phyloP scores from a whole-genome alignment of 2,329 filamentous ascomycete species.

The Pseudocercospora eumusae region DNA sequence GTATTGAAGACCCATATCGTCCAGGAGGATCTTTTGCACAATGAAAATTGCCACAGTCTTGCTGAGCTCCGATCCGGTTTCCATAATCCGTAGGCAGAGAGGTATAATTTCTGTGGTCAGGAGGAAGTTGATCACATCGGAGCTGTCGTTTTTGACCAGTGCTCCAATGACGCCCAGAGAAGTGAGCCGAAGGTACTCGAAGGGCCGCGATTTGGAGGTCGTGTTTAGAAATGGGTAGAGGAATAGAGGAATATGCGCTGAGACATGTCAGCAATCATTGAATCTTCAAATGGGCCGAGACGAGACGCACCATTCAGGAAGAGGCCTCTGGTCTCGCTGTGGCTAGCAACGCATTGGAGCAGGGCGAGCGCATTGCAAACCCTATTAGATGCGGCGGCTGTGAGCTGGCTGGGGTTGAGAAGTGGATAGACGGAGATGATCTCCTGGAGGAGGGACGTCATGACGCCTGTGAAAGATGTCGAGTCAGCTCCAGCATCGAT shows the following conservation, averaged over 20 bases:
- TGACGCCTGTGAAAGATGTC: slow-evolving; percentile 68
- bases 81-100: slow-evolving; percentile 96
- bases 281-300: not conserved
- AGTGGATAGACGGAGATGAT: slow-evolving; percentile 98
- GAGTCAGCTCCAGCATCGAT: slow-evolving; percentile 11
- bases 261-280: slow-evolving; percentile 20
- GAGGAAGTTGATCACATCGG: slow-evolving; percentile 98
- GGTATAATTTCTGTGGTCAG: slow-evolving; percentile 98
- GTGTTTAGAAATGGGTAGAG: slow-evolving; percentile 98
- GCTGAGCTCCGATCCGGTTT: slow-evolving; percentile 95
- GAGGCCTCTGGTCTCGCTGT: slow-evolving; percentile 91
- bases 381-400: slow-evolving; percentile 92
- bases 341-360: slow-evolving; percentile 93
- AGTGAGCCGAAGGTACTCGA: slow-evolving; percentile 94
- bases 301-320: slow-evolving; percentile 78
- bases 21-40: slow-evolving; percentile 95
- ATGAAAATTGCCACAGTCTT: slow-evolving; percentile 99
- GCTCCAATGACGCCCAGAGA: slow-evolving; percentile 96
- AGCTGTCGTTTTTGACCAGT: slow-evolving; percentile 97
- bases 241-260: slow-evolving; percentile 95
- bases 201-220: slow-evolving; percentile 94
- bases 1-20: slow-evolving; percentile 95
- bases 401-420: slow-evolving; percentile 93
- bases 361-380: slow-evolving; percentile 97
- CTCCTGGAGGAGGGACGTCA: slow-evolving; percentile 95